phyloP scores from a whole-genome alignment of 2,329 filamentous ascomycete genomes.

The Scedosporium boydii region DNA sequence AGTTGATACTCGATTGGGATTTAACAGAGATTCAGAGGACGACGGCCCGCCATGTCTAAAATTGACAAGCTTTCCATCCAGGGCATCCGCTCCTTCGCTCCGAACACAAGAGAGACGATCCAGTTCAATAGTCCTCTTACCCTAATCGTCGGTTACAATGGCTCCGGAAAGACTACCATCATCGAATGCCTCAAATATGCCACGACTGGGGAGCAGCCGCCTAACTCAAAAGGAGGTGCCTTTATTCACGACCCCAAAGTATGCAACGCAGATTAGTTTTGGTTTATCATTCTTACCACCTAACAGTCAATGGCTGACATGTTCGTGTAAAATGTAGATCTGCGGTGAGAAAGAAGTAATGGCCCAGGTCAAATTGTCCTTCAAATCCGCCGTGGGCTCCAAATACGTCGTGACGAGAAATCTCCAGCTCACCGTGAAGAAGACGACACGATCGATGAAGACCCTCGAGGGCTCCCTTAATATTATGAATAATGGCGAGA shows the following conservation, averaged over 20 bases:
- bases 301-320: no score
- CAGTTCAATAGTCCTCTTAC: constrained; percentile 86
- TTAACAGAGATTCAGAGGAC: no score
- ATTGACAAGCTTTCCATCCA: constrained; percentile 85
- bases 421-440: constrained; percentile 79
- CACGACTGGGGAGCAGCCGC: constrained; percentile 85
- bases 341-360: constrained; percentile 79
- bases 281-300: no score
- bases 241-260: constrained; percentile 97
- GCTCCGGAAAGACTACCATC: constrained; percentile 96
- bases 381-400: constrained; percentile 67
- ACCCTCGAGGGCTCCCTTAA: constrained; percentile 73
- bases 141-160: constrained; percentile 93
- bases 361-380: constrained; percentile 85
- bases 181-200: constrained; percentile 99
- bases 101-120: constrained; percentile 64
- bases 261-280: constrained; percentile 9
- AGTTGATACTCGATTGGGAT: no score
- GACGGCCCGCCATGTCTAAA: constrained; percentile 48
- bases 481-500: constrained; percentile 71
- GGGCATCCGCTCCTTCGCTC: constrained; percentile 79
- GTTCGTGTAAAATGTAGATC: background rate
- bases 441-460: constrained; percentile 65
- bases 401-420: constrained; percentile 78
- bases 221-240: constrained; percentile 81